These are phyloP conservation scores for Sarcomyxa edulis DNA, from an alignment of 768 basidiomycete genomes.

Conservation along the genomic window DNA sequence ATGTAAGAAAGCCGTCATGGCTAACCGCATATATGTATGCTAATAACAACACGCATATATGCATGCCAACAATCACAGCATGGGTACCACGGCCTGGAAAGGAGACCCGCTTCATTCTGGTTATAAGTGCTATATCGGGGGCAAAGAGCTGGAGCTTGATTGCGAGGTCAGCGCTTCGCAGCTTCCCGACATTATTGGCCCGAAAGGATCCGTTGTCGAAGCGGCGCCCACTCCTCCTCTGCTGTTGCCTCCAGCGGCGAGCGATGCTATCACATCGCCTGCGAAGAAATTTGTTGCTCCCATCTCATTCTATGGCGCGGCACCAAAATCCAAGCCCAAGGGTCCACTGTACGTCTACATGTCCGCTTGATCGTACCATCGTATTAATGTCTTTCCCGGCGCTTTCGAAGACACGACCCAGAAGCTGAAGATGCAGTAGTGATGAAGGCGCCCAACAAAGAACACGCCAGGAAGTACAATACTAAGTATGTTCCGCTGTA, in stretches of 20 bases:
- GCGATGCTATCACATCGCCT: constrained; percentile 1
- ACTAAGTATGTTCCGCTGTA: constrained; percentile 48
- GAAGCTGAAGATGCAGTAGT: constrained; percentile 72
- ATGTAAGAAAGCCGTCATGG: constrained; percentile 37
- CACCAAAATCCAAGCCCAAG: constrained; percentile 29
- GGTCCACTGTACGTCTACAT: constrained; percentile 43
- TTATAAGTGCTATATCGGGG: constrained; percentile 41
- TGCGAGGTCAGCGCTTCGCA: constrained; percentile 41
- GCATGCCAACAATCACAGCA: constrained; percentile 29
- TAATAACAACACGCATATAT: neutral
- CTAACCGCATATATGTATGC: neutral
- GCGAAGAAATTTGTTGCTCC: constrained; percentile 42
- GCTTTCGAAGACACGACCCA: constrained; percentile 66
- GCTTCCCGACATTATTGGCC: constrained; percentile 40
- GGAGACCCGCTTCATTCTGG: constrained; percentile 46
- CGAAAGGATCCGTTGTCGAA: constrained; percentile 11
- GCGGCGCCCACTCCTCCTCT: constrained; percentile 7
- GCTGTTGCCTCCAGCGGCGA: neutral
- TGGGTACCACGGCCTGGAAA: constrained; percentile 61
- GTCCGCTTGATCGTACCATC: no score
- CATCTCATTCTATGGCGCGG: constrained; percentile 56
- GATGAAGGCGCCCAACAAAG: constrained; percentile 73
- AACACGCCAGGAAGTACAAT: constrained; percentile 63
- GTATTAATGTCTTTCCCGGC: no score
- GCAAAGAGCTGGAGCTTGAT: constrained; percentile 62